Conservation (phyloP, 2,329 filamentous ascomycete genomes). For the Sarocladiaceae sp. region DNA sequence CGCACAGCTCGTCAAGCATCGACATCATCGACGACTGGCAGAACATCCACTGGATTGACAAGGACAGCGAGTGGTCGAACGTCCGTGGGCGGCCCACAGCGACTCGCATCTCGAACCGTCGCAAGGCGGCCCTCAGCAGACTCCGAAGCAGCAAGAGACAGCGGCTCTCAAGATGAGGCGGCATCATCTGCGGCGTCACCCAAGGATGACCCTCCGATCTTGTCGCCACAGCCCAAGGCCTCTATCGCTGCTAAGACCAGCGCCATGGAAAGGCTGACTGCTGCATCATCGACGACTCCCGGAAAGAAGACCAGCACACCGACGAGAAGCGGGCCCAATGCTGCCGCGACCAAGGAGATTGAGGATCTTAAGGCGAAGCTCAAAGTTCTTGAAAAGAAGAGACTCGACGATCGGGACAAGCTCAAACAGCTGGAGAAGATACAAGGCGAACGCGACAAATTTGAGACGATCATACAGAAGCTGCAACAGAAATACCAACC, state of each 20-base stretch:
- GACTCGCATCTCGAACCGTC: slow-evolving; percentile 30
- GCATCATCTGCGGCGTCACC: slow-evolving; percentile 35
- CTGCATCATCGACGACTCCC: slow-evolving; percentile 23
- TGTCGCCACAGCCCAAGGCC: slow-evolving; percentile 46
- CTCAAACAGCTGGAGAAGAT: slow-evolving; percentile 73
- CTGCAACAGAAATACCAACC: slow-evolving; percentile 85
- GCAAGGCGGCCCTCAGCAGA: slow-evolving; percentile 43
- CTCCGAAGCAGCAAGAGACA: slow-evolving; percentile 39
- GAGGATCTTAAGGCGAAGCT: slow-evolving; percentile 89
- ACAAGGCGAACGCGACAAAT: slow-evolving; percentile 72
- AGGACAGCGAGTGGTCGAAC: slow-evolving; percentile 38
- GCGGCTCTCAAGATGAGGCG: slow-evolving; percentile 29
- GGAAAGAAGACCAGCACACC: slow-evolving; percentile 24
- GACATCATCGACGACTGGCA: slow-evolving; percentile 33
- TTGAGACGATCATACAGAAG: slow-evolving; percentile 83
- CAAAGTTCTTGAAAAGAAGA: slow-evolving; percentile 81
- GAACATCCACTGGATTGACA: slow-evolving; percentile 24
- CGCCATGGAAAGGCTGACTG: slow-evolving; percentile 48
- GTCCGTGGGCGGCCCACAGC: slow-evolving; percentile 32
- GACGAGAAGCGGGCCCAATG: slow-evolving; percentile 31
- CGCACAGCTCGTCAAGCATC: slow-evolving; percentile 41
- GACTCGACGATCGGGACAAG: slow-evolving; percentile 79
- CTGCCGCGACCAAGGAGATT: slow-evolving; percentile 61
- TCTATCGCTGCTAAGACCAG: slow-evolving; percentile 47
- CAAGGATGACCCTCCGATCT: slow-evolving; percentile 47